phyloP scores from a whole-genome alignment of 306 rosid genomes.

The Potentilla sterilis region DNA sequence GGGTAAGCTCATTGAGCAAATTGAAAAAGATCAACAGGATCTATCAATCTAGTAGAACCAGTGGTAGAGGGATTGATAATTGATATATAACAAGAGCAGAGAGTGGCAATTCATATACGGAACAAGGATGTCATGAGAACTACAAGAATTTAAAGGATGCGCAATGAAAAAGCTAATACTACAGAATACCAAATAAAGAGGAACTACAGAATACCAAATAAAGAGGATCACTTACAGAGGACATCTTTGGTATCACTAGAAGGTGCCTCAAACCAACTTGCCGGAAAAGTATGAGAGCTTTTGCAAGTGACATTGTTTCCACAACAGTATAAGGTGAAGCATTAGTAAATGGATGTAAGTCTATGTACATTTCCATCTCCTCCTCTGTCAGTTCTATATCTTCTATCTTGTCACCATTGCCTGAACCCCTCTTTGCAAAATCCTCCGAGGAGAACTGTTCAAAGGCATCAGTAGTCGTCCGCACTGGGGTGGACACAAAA shows the following conservation, averaged over 20 bases:
- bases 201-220: background rate
- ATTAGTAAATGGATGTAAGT: conserved; percentile 85
- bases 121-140: background rate
- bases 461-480: conserved; percentile 28
- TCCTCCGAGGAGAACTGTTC: conserved; percentile 52
- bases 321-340: conserved; percentile 88
- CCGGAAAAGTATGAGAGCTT: conserved; percentile 81
- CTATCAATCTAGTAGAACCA: background rate
- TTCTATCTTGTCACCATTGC: conserved; percentile 47
- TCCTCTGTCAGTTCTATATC: conserved; percentile 57
- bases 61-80: background rate
- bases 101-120: background rate
- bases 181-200: background rate
- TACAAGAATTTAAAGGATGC: background rate
- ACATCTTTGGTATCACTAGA: conserved; percentile 80
- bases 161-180: conserved; percentile 2
- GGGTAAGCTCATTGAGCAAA: background rate
- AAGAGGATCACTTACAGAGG: conserved; percentile 56
- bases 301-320: conserved; percentile 86
- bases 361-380: conserved; percentile 84
- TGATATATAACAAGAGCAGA: background rate
- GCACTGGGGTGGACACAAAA: conserved; percentile 44
- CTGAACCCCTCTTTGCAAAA: conserved; percentile 71
- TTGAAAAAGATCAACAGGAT: background rate
- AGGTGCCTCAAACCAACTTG: conserved; percentile 85